Base-by-base conservation (phyloP, 805 yeast species). In the Diddensiella caesifluorescens region DNA sequence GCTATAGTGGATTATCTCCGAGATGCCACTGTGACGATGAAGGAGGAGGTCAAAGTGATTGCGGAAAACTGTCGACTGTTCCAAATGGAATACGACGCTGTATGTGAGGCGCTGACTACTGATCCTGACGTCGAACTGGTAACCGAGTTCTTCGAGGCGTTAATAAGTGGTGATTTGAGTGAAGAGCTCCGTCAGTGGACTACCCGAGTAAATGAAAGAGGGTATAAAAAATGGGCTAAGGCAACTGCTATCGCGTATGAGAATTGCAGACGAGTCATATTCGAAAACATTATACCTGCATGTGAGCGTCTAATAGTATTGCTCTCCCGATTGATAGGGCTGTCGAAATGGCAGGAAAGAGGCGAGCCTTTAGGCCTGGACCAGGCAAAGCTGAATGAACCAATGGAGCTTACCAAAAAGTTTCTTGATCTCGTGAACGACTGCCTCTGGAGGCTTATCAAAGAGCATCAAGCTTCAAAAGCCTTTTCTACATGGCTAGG, bases 151-250 rank as follows among this genome's bases (percentile, higher is more conserved):
- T 67, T 65, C 37, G 74, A 73, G 37, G 53, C 71, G 19, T 56
- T 76, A 6, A 48, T 76, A 5, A 75, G 82, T 0, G 76, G 77
- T 5, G 55, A 70, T 3, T 63, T 76, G 29, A 67, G 74, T 0
- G 60, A 55, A n/a, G 50, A 62, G 1, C 56, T 72, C 1, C 63
- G 63, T 37, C 73, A 70, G 39, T 79, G 71, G 70, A 61, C 72
- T 3, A 76, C 76, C 46, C 73, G 72, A 47, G 60, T 76, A 31
- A 80, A 80, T 0, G 83, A 77, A 46, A 56, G 78, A 36, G 80
- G 79, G 3, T 58, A 71, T 30, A 71, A 70, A 44, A 60, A 72
- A 42, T 67, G 80, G 65, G 52, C 58, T 2, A 67, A 67, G 38
- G 40, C 67, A 16, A 76, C 77, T 0, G 64, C 61, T 34, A 52